Evolutionary conservation across 768 basidiomycete genomes (phyloP).

Genomic region (Cyclocybe aegerita): DNA sequence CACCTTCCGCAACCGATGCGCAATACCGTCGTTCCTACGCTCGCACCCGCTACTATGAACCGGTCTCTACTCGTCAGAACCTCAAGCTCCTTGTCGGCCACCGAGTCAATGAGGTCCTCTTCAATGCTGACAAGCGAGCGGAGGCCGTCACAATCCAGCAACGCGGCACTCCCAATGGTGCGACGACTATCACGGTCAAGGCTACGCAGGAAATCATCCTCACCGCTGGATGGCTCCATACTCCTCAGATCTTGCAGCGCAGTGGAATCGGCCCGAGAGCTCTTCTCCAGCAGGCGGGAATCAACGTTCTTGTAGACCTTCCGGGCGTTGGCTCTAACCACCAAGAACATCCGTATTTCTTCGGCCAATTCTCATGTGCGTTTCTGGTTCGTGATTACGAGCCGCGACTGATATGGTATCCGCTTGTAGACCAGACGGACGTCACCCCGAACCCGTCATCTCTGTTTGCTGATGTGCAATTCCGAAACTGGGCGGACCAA

Average conservation of each 20-base stretch:
- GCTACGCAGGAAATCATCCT: constrained; percentile 8
- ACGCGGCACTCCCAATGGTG: not conserved
- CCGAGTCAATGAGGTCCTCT: constrained; percentile 11
- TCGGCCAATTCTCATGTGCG: not conserved
- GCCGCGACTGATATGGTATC: too few species aligned
- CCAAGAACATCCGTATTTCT: constrained; percentile 3
- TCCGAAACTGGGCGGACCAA: too few species aligned
- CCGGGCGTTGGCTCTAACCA: constrained; percentile 8
- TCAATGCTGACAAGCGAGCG: constrained; percentile 4
- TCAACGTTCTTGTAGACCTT: constrained; percentile 9
- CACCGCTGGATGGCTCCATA: constrained; percentile 9
- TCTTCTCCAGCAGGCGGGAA: constrained; percentile 6
- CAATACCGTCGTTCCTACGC: constrained; percentile 11
- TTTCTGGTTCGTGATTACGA: not conserved
- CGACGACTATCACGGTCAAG: constrained; percentile 4
- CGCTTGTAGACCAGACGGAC: too few species aligned
- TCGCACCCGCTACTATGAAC: constrained; percentile 8
- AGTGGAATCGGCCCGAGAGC: constrained; percentile 9
- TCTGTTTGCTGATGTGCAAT: too few species aligned
- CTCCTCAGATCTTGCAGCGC: constrained; percentile 11
- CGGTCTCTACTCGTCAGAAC: constrained; percentile 5
- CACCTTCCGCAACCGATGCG: constrained; percentile 11
- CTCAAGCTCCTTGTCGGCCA: constrained; percentile 8
- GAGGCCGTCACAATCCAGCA: not conserved
- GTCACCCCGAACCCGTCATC: too few species aligned